phyloP scores from a whole-genome alignment of 2,329 filamentous ascomycete species.

The Aspergillus tamarii region DNA sequence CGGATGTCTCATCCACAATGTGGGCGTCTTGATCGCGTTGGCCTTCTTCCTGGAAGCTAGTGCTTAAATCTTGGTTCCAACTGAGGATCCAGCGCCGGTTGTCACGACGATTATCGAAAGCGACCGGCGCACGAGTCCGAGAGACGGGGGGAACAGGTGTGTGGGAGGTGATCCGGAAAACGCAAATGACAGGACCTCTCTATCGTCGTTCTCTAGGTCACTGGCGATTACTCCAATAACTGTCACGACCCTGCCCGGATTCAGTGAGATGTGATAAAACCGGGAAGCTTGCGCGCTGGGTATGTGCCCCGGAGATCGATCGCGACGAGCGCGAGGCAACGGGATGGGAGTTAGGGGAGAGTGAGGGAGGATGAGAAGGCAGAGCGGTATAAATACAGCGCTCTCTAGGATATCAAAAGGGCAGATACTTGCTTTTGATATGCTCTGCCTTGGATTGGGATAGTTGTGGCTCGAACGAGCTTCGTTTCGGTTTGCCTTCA shows the following conservation, averaged over 20 bases:
- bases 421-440: constrained; percentile 14
- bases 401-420: constrained; percentile 8
- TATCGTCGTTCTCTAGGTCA: background rate
- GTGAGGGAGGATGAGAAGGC: constrained; percentile 7
- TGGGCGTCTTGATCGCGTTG: constrained; percentile 6
- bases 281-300: constrained; percentile 16
- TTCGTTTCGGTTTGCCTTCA: constrained; percentile 19
- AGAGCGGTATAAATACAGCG: constrained; percentile 12
- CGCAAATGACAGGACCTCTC: background rate
- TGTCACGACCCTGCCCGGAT: background rate
- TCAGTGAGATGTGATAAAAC: background rate
- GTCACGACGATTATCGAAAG: constrained; percentile 17
- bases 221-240: background rate
- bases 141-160: constrained; percentile 6
- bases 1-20: constrained; percentile 19
- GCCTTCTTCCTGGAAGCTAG: background rate
- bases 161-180: constrained; percentile 9
- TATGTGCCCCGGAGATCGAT: constrained; percentile 14
- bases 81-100: constrained; percentile 3
- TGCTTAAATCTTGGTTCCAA: constrained; percentile 3
- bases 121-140: constrained; percentile 11
- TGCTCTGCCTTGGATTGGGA: constrained; percentile 17
- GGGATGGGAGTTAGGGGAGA: constrained; percentile 4
- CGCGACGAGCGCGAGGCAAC: constrained; percentile 22
- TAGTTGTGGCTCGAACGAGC: constrained; percentile 15